A percentile compares a stretch with the other conserved stretches of the same genome.
These are phyloP conservation scores for Penicillium subrubescens DNA, from an alignment of 495 filamentous ascomycete genomes.

Conservation along the genomic window DNA sequence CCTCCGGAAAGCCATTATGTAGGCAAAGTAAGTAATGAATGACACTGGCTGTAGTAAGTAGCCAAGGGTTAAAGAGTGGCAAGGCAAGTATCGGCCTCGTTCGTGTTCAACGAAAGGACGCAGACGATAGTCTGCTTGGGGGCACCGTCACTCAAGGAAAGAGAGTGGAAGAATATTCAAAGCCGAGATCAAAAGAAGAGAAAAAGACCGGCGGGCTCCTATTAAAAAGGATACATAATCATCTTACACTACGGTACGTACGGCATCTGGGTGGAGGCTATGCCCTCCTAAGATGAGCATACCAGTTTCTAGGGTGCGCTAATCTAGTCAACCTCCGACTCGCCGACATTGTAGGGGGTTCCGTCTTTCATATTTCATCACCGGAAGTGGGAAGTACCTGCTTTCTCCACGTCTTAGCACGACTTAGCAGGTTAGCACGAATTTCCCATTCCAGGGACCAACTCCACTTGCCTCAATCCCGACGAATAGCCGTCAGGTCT, in stretches of 20 bases:
- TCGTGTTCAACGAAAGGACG: slow-evolving; percentile 50
- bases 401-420: background rate
- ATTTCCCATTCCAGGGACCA: background rate
- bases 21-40: slow-evolving; percentile 27
- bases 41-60: slow-evolving; percentile 22
- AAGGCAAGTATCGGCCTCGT: slow-evolving; percentile 7
- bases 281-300: background rate
- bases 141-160: slow-evolving; percentile 26
- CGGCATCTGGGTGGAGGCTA: slow-evolving; percentile 3
- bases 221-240: slow-evolving; percentile 9
- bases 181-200: slow-evolving; percentile 4
- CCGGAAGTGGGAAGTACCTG: background rate
- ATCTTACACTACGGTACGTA: background rate
- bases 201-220: background rate
- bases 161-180: slow-evolving; percentile 21
- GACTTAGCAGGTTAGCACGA: too few relatives aligned
- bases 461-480: background rate
- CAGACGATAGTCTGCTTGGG: slow-evolving; percentile 48
- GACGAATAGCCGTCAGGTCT: background rate
- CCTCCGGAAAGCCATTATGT: slow-evolving; percentile 34
- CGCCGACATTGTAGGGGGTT: slow-evolving; percentile 2
- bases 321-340: background rate
- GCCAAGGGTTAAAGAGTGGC: slow-evolving; percentile 24
- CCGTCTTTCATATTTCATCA: background rate
- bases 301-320: background rate